These are phyloP conservation scores for Didymella lethalis DNA, from an alignment of 2,329 filamentous ascomycete species.

Conservation along the genomic window DNA sequence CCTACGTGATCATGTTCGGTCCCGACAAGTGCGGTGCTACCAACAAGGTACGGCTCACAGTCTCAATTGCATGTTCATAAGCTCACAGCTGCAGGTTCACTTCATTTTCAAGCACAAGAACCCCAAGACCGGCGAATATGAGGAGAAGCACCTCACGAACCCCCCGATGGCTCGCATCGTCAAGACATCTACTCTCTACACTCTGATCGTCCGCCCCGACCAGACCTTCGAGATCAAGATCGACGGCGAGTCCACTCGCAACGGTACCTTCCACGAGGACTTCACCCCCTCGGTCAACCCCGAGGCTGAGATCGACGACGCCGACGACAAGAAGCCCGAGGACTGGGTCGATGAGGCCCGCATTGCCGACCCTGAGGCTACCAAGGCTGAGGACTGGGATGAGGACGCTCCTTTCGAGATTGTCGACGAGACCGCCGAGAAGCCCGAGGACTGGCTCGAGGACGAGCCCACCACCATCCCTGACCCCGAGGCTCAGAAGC, in stretches of 20 bases:
- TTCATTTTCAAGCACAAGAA: slow-evolving; percentile 99
- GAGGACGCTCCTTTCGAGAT: slow-evolving; percentile 98
- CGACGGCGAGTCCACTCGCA: slow-evolving; percentile 87
- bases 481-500: slow-evolving; percentile 96
- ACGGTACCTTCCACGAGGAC: slow-evolving; percentile 91
- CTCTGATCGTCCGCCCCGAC: slow-evolving; percentile 93
- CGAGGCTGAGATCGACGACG: slow-evolving; percentile 90
- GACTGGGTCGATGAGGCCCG: slow-evolving; percentile 95
- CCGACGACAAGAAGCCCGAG: slow-evolving; percentile 90
- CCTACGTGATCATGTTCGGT: slow-evolving; percentile 99
- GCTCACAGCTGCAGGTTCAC: slow-evolving; percentile 62
- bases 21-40: slow-evolving; percentile 99
- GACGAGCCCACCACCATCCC: slow-evolving; percentile 82
- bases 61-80: slow-evolving; percentile 8
- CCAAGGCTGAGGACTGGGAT: slow-evolving; percentile 98
- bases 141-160: slow-evolving; percentile 96
- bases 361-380: slow-evolving; percentile 90
- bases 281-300: slow-evolving; percentile 96
- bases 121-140: slow-evolving; percentile 98
- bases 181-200: slow-evolving; percentile 96
- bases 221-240: slow-evolving; percentile 94
- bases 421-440: slow-evolving; percentile 88
- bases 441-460: slow-evolving; percentile 96
- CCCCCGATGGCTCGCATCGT: slow-evolving; percentile 85
- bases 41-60: slow-evolving; percentile 79